Conservation (phyloP, 1,139 yeast species). For the Kluyveromyces sp. region DNA sequence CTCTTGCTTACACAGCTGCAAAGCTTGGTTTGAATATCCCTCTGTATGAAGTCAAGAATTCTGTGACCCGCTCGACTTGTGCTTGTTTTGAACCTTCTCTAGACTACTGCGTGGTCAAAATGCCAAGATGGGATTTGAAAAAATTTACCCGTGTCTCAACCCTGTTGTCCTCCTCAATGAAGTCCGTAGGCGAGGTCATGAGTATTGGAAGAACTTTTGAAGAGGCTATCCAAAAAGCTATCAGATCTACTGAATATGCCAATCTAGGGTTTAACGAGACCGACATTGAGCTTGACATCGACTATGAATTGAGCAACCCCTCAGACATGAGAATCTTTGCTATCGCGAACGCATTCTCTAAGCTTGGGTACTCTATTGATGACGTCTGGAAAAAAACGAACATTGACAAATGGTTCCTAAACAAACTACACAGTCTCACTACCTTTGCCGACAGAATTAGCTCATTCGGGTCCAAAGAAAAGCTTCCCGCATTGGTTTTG, state of each 20-base stretch:
- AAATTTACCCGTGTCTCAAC: slow-evolving; percentile 92
- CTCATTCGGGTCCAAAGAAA: slow-evolving; percentile 53
- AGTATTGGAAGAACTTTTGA: slow-evolving; percentile 96
- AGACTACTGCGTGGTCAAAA: slow-evolving; percentile 95
- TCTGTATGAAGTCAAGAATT: slow-evolving; percentile 83
- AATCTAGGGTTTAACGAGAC: slow-evolving; percentile 91
- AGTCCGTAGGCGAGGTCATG: slow-evolving; percentile 99
- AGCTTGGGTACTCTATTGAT: slow-evolving; percentile 77
- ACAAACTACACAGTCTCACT: slow-evolving; percentile 71
- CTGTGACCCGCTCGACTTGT: slow-evolving; percentile 91
- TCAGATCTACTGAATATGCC: slow-evolving; percentile 91
- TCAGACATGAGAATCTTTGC: slow-evolving; percentile 96
- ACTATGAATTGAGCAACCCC: slow-evolving; percentile 86
- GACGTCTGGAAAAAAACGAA: slow-evolving; percentile 87
- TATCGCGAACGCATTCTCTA: slow-evolving; percentile 82
- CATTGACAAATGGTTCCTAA: slow-evolving; percentile 95
- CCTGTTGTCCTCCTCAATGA: slow-evolving; percentile 88
- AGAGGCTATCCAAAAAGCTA: slow-evolving; percentile 97
- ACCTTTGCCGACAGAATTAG: slow-evolving; percentile 59
- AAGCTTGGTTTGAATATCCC: slow-evolving; percentile 92
- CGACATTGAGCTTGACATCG: slow-evolving; percentile 84
- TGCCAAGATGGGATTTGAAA: slow-evolving; percentile 98
- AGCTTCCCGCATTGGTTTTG: slow-evolving; percentile 52
- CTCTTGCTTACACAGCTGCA: slow-evolving; percentile 97
- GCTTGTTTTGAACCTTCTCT: slow-evolving; percentile 97